Percentiles rank a stretch among this genome's conserved stretches.
Evolutionary conservation across 441 rosid genomes (phyloP).

Genomic region (Croton laevigatus): DNA sequence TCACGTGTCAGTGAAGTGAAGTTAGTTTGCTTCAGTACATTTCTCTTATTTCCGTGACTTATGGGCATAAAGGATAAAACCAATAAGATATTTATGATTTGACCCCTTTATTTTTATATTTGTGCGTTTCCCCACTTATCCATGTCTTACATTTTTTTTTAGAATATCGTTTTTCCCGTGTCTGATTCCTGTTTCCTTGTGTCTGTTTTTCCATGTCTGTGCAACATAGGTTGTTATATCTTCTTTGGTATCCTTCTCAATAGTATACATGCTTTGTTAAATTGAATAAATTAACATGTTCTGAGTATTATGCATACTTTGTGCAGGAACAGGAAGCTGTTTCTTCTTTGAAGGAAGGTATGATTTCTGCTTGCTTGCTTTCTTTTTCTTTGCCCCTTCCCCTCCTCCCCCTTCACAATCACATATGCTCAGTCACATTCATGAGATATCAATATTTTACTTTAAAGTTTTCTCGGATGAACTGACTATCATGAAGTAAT

Average conservation of each 20-base stretch:
- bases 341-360: conserved; percentile 76
- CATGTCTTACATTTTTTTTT: too few species aligned
- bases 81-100: too few species aligned
- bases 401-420: background rate
- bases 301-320: conserved; percentile 11
- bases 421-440: background rate
- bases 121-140: too few species aligned
- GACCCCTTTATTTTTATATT: too few species aligned
- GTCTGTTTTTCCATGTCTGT: background rate
- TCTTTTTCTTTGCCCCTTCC: background rate
- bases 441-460: background rate
- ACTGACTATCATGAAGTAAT: background rate
- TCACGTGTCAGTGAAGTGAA: too few species aligned
- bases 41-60: too few species aligned
- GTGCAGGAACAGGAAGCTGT: conserved; percentile 61
- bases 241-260: background rate
- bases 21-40: too few species aligned
- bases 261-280: background rate
- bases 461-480: background rate
- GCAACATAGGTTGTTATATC: background rate
- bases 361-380: conserved; percentile 11
- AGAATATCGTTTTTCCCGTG: background rate
- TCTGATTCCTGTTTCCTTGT: background rate
- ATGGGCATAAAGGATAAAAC: too few species aligned
- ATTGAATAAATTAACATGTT: background rate